Evolutionary conservation across 2,329 filamentous ascomycete genomes (phyloP).

Genomic region (Cadophora sp.): DNA sequence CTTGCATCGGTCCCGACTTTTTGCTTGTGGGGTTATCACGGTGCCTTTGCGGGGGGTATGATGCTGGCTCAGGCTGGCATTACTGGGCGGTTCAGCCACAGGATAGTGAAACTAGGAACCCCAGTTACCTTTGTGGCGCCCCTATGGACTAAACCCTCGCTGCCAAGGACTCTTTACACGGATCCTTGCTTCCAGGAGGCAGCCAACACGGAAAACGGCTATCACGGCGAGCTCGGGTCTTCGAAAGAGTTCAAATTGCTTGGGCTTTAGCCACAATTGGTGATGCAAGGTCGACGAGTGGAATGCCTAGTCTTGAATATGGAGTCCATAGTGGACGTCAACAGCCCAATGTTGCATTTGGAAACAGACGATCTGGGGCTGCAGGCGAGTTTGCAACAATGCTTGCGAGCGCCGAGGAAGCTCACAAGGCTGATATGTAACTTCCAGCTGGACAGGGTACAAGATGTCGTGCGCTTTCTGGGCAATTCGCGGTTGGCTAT

Average conservation of each 20-base stretch:
- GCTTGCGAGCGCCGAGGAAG: background rate
- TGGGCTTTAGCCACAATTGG: constrained; percentile 18
- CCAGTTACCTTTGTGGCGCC: background rate
- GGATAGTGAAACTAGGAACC: constrained; percentile 2
- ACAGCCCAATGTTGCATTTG: background rate
- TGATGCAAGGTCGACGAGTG: constrained; percentile 8
- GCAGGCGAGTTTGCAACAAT: background rate
- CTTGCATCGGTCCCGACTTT: constrained; percentile 21
- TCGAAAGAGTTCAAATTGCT: constrained; percentile 5
- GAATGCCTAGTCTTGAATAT: constrained; percentile 10
- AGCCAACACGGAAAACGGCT: constrained; percentile 16
- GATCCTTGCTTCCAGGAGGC: constrained; percentile 14
- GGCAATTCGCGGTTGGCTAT: background rate
- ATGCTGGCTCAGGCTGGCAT: background rate
- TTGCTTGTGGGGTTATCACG: constrained; percentile 20
- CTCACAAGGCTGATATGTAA: constrained; percentile 11
- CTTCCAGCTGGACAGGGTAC: constrained; percentile 11
- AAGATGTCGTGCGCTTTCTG: background rate
- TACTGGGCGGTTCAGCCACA: constrained; percentile 14
- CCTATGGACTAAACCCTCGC: background rate
- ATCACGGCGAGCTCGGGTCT: constrained; percentile 13
- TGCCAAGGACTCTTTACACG: background rate
- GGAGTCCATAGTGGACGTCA: background rate
- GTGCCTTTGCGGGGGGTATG: constrained; percentile 18
- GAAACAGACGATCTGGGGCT: constrained; percentile 2